phyloP scores from a whole-genome alignment of 176 grass and related monocot species.

The Panicum miliaceum region DNA sequence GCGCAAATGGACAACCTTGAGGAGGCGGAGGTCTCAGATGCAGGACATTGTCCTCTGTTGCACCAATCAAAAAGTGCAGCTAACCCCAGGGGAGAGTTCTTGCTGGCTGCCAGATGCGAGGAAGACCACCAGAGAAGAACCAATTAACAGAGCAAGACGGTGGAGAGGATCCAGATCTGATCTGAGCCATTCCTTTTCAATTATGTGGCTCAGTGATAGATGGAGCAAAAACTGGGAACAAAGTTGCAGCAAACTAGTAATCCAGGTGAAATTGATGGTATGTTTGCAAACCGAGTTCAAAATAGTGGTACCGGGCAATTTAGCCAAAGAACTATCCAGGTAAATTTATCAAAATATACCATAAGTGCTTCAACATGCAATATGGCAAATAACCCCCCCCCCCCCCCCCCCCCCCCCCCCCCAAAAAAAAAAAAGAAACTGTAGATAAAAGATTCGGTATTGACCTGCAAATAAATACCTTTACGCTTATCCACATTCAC shows the following conservation, averaged over 20 bases:
- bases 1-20: too few species aligned
- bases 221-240: background rate
- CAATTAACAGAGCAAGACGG: background rate
- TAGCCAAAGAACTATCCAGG: background rate
- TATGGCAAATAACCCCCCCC: background rate
- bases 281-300: background rate
- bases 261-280: background rate
- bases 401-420: background rate
- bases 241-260: background rate
- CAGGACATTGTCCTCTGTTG: background rate
- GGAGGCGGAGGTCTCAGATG: background rate
- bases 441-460: slow-evolving; percentile 39
- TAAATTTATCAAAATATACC: slow-evolving; percentile 23
- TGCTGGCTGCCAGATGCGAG: background rate
- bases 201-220: background rate
- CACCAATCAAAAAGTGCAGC: background rate
- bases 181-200: background rate
- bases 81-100: background rate
- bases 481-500: slow-evolving; percentile 89
- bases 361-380: slow-evolving; percentile 8
- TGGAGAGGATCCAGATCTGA: background rate
- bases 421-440: too few species aligned
- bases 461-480: slow-evolving; percentile 60
- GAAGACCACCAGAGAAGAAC: background rate
- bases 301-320: background rate